Percentiles rank a stretch among this genome's conserved stretches.
Evolutionary conservation across 202 grass and related monocot genomes (phyloP).

Genomic region (Bolboschoenoplectus hybrid): DNA sequence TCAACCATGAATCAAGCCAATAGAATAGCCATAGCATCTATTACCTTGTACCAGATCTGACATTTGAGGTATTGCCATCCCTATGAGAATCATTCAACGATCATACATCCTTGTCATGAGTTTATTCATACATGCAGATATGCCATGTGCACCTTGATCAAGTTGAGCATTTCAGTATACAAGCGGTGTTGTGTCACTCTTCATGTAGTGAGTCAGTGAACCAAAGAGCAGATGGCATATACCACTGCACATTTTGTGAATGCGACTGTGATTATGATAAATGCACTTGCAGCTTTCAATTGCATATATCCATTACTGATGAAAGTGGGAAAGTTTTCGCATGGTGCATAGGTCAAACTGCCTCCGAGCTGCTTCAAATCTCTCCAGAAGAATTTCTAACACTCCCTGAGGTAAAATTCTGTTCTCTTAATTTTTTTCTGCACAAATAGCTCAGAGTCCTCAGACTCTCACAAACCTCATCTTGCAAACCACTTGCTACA

Average conservation of each 20-base stretch:
- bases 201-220: slow-evolving; percentile 57
- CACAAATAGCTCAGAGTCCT: neutral
- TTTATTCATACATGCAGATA: slow-evolving; percentile 55
- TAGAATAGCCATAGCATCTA: neutral
- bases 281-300: slow-evolving; percentile 60
- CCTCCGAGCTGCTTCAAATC: slow-evolving; percentile 88
- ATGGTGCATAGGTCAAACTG: slow-evolving; percentile 77
- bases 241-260: slow-evolving; percentile 66
- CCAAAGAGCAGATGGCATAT: slow-evolving; percentile 50
- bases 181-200: slow-evolving; percentile 59
- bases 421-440: neutral
- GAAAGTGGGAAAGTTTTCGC: slow-evolving; percentile 59
- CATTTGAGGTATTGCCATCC: neutral
- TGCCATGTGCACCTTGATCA: slow-evolving; percentile 57
- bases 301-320: slow-evolving; percentile 70
- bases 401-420: slow-evolving; percentile 71
- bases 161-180: slow-evolving; percentile 64
- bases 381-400: slow-evolving; percentile 75
- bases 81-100: neutral
- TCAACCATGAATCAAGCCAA: neutral
- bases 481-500: neutral
- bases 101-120: slow-evolving; percentile 19
- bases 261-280: slow-evolving; percentile 46
- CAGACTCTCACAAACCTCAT: neutral
- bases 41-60: neutral